These are phyloP conservation scores for Cryptococcus deneoformans DNA, from an alignment of 1,284 basidiomycete species.

Conservation along the genomic window DNA sequence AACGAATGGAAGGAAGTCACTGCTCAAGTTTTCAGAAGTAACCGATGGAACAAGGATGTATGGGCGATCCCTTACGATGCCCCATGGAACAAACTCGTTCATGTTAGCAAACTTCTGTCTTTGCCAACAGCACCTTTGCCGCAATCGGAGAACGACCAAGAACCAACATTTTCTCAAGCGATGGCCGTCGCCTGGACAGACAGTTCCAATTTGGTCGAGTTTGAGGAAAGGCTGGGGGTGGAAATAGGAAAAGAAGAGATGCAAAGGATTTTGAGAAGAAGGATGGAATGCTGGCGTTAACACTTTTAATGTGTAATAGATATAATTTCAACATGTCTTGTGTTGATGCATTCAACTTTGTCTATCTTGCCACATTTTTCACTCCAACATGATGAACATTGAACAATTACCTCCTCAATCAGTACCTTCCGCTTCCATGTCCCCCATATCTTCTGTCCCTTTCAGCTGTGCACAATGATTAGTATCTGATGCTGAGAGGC, in stretches of 20 bases:
- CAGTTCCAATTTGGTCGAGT: slow-evolving; percentile 64
- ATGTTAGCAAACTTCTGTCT: slow-evolving; percentile 64
- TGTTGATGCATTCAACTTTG: neutral
- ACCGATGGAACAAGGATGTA: slow-evolving; percentile 40
- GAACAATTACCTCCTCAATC: neutral
- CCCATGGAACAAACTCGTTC: slow-evolving; percentile 68
- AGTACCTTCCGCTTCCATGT: neutral
- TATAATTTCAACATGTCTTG: neutral
- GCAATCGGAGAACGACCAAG: slow-evolving; percentile 46
- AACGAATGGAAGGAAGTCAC: slow-evolving; percentile 76
- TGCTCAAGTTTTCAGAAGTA: slow-evolving; percentile 53
- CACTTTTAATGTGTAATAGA: neutral
- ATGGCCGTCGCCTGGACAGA: slow-evolving; percentile 70
- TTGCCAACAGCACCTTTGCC: slow-evolving; percentile 38
- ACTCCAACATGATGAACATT: neutral
- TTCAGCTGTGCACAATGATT: neutral
- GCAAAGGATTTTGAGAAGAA: slow-evolving; percentile 38
- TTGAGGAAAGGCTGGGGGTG: slow-evolving; percentile 54
- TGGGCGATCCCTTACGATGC: slow-evolving; percentile 52
- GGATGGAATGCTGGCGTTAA: slow-evolving; percentile 44
- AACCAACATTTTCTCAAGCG: slow-evolving; percentile 72
- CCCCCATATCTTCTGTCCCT: neutral
- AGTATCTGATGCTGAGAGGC: neutral
- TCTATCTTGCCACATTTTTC: neutral
- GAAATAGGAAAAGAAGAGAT: slow-evolving; percentile 27